These are phyloP conservation scores for Fusarium armeniacum DNA, from an alignment of 2,329 filamentous ascomycete species.

Conservation along the genomic window DNA sequence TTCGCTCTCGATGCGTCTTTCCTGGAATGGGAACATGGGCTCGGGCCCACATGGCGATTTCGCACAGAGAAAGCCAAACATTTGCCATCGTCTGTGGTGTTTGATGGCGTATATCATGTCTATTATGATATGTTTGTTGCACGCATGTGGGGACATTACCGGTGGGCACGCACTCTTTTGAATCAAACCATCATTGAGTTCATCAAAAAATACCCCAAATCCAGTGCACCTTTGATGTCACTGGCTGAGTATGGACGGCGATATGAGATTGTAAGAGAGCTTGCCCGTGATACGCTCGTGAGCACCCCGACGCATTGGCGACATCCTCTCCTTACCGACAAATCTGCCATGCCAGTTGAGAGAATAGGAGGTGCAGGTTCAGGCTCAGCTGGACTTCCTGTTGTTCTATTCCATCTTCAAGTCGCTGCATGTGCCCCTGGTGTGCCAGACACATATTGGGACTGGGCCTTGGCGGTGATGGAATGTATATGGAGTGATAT, in stretches of 20 bases:
- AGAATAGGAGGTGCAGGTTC: conserved; percentile 58
- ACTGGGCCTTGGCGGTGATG: conserved; percentile 62
- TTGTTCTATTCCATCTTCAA: conserved; percentile 64
- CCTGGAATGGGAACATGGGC: conserved; percentile 55
- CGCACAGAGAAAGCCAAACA: conserved; percentile 52
- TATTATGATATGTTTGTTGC: conserved; percentile 68
- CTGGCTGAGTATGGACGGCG: conserved; percentile 51
- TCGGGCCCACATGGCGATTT: conserved; percentile 57
- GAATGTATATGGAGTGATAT: conserved; percentile 65
- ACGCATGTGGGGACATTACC: conserved; percentile 71
- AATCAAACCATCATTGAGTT: conserved; percentile 64
- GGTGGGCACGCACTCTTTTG: conserved; percentile 68
- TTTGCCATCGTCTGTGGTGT: conserved; percentile 60
- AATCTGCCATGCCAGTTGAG: conserved; percentile 54
- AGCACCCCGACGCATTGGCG: conserved; percentile 67
- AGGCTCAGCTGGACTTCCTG: conserved; percentile 63
- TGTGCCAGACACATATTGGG: conserved; percentile 58
- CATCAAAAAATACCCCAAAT: conserved; percentile 56
- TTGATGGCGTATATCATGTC: conserved; percentile 67
- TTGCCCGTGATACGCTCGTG: conserved; percentile 61
- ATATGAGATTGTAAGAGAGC: conserved; percentile 54
- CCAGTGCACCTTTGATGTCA: conserved; percentile 53
- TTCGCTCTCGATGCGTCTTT: conserved; percentile 59
- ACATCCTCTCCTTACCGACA: conserved; percentile 61
- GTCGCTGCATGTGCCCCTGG: conserved; percentile 63